Conservation (phyloP, 495 filamentous ascomycete species). For the Penicillium subrubescens region DNA sequence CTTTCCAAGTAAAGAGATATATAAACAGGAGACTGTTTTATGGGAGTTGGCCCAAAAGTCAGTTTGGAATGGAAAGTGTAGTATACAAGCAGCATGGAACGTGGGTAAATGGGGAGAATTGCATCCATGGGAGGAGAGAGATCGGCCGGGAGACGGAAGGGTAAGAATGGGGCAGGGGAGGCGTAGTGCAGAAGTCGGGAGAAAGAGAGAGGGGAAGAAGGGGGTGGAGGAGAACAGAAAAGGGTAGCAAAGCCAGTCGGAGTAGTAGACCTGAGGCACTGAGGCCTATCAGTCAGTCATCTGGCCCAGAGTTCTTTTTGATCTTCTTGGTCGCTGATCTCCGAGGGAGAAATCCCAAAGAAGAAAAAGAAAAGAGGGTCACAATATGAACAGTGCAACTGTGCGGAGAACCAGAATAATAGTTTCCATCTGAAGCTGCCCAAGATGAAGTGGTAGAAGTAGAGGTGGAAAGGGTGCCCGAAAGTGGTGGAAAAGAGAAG, state of each 20-base stretch:
- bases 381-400: not conserved
- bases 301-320: not conserved
- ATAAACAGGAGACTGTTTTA: not conserved
- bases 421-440: not conserved
- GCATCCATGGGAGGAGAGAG: conserved; percentile 22
- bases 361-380: conserved; percentile 5
- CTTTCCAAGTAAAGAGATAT: not conserved
- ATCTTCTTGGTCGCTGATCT: not conserved
- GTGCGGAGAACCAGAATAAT: not conserved
- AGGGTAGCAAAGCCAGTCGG: not conserved
- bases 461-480: not conserved
- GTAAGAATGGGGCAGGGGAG: conserved; percentile 14
- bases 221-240: not conserved
- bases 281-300: not conserved
- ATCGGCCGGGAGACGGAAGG: conserved; percentile 18
- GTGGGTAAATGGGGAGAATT: conserved; percentile 10
- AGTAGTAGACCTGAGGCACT: not conserved
- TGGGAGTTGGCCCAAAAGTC: not conserved
- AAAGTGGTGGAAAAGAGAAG: conserved; percentile 3
- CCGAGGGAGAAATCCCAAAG: not conserved
- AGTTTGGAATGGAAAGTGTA: not conserved
- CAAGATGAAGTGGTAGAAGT: not conserved
- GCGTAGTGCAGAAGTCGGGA: conserved; percentile 18
- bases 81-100: conserved; percentile 12
- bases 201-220: conserved; percentile 4